Evolutionary conservation across 441 rosid genomes (phyloP).

Genomic region (Mallotus repandus): DNA sequence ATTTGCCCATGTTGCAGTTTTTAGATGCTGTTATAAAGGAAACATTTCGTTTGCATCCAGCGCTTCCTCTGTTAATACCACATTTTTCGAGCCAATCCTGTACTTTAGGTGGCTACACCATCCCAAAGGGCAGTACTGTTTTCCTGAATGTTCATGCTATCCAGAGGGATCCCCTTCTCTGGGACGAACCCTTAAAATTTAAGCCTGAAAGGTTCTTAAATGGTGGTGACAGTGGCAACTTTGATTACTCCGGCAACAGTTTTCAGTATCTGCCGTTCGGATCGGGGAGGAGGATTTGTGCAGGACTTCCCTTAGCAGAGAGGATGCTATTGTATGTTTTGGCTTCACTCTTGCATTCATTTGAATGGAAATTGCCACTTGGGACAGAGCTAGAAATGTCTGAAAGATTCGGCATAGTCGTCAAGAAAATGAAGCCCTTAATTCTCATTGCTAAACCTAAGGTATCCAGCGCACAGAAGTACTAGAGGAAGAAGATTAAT

Average conservation of each 20-base stretch:
- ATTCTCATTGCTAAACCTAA: conserved; percentile 44
- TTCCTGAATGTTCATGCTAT: conserved; percentile 45
- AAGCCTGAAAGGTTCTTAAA: conserved; percentile 35
- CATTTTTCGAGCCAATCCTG: conserved; percentile 43
- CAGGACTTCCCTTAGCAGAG: conserved; percentile 44
- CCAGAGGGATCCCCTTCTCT: conserved; percentile 33
- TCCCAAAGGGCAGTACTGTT: conserved; percentile 39
- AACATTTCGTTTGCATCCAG: conserved; percentile 48
- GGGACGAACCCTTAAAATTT: conserved; percentile 30
- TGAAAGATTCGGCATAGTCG: conserved; percentile 65
- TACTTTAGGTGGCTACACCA: conserved; percentile 37
- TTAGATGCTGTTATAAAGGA: conserved; percentile 51
- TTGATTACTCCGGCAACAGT: conserved; percentile 47
- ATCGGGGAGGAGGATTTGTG: conserved; percentile 57
- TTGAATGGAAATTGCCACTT: conserved; percentile 39
- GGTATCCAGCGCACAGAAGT: neutral
- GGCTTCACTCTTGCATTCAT: conserved; percentile 39
- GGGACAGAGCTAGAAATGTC: conserved; percentile 24
- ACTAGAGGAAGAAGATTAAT: too few relatives aligned
- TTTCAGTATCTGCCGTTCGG: conserved; percentile 54
- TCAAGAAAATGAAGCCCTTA: conserved; percentile 52
- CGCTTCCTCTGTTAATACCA: conserved; percentile 41
- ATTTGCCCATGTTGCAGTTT: conserved; percentile 39
- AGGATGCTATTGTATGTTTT: conserved; percentile 39
- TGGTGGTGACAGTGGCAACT: neutral